Base-by-base conservation (phyloP, 108 stramenopile species). In the Aurantiochytrium sp. region DNA sequence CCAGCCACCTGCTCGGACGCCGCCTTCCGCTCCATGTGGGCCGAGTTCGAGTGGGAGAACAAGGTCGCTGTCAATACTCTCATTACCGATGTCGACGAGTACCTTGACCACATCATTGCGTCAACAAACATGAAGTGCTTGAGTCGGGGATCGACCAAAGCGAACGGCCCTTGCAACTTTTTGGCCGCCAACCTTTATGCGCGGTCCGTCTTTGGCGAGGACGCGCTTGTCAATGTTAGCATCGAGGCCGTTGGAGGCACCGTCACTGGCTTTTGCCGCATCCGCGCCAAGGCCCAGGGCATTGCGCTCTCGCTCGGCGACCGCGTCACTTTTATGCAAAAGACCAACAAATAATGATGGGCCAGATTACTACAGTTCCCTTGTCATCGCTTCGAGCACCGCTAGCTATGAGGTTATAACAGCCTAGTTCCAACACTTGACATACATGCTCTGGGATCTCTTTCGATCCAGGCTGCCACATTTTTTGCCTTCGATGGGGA, bases 21-120 rank as follows among this genome's bases (percentile, higher is more conserved):
- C 87, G 95, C 95, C 16, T 99, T 99, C 95, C 95, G 99, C 58
- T 91, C 93, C 43, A 98, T 99, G 98, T 99, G 99, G 99, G 99
- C 98, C 23, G 98, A 99, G 91, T 99, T 99, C 88, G 99, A 99
- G 94, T 99, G 99, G 99, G 99, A 99, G 91, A 99, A 99, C 94
- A 99, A 99, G 94, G 99, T 98, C 76, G 96, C 96, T 60, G 95
- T 96, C 89, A 92, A 95, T 14, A 98, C 96, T 49, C 88, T 44
- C 89, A 98, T 99, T 87, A 92, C 95, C 53, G 96, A 95, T 83
- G 90, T 99, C 83, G 91, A 95, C 60, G 97, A 94, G 29, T 99
- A 97, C 94, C 91, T 99, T 44, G 93, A 95, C 57, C 99, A 99
- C 91, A 95, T 99, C 90, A 97, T 99, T 16, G 90, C 90, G 12